These are phyloP conservation scores for Hyphopichia pseudoburtonii DNA, from an alignment of 1,139 yeast genomes.

Conservation along the genomic window DNA sequence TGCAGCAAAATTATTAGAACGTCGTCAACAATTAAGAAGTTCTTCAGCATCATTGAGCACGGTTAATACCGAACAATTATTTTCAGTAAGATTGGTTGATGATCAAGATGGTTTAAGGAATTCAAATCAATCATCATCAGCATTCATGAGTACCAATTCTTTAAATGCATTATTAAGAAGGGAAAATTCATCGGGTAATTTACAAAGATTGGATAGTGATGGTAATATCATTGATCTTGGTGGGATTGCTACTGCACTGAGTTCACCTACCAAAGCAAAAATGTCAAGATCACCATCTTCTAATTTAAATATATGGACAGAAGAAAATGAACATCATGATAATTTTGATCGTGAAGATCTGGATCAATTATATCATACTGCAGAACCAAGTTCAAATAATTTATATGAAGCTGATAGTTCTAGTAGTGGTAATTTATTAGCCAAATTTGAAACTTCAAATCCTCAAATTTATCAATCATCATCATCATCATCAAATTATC, in stretches of 20 bases:
- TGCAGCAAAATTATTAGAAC: conserved; percentile 12
- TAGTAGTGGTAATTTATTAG: conserved; percentile 19
- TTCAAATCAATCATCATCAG: conserved; percentile 32
- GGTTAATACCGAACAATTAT: conserved; percentile 79
- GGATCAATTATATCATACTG: conserved; percentile 10
- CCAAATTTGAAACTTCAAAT: conserved; percentile 20
- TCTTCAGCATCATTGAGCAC: conserved; percentile 78
- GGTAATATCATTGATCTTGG: conserved; percentile 45
- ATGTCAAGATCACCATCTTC: conserved; percentile 26
- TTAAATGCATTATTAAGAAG: conserved; percentile 28
- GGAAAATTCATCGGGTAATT: conserved; percentile 40
- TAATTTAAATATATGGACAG: conserved; percentile 31
- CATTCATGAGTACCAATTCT: conserved; percentile 31
- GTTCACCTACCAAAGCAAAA: conserved; percentile 10
- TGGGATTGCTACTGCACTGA: conserved; percentile 15
- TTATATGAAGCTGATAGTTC: conserved; percentile 5
- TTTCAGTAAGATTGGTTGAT: conserved; percentile 76
- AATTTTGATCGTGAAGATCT: conserved; percentile 4
- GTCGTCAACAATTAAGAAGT: conserved; percentile 26
- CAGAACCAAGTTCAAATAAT: neutral
- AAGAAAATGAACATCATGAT: conserved; percentile 22
- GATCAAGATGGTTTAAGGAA: conserved; percentile 47
- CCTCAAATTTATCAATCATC: conserved; percentile 4
- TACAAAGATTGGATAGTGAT: conserved; percentile 54
- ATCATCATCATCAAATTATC: conserved; percentile 1